Percentiles rank a stretch among this genome's conserved stretches.
These are phyloP conservation scores for Corymbia calophylla DNA, from an alignment of 441 rosid genomes.

Conservation along the genomic window DNA sequence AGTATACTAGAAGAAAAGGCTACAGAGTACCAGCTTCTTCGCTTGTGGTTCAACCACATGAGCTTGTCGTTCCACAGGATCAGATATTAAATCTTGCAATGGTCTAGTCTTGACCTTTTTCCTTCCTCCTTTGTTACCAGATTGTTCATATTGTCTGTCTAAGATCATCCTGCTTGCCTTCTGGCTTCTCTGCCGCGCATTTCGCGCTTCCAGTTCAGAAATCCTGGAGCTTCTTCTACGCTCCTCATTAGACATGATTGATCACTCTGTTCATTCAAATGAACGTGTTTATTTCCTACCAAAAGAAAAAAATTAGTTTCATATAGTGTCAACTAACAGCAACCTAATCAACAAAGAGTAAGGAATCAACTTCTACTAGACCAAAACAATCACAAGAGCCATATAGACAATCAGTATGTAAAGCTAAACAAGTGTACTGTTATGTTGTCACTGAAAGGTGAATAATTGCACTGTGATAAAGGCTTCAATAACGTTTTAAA, in stretches of 20 bases:
- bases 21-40: background rate
- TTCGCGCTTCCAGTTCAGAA: conserved; percentile 21
- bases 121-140: conserved; percentile 4
- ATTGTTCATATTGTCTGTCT: background rate
- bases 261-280: background rate
- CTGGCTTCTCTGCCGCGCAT: conserved; percentile 4
- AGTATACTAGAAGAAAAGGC: background rate
- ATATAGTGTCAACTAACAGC: background rate
- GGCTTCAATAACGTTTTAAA: background rate
- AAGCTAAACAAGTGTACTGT: background rate
- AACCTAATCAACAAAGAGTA: background rate
- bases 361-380: background rate
- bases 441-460: background rate
- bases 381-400: background rate
- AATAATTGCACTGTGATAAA: background rate
- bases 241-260: conserved; percentile 5
- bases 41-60: background rate
- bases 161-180: background rate
- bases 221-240: conserved; percentile 24
- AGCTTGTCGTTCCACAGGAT: background rate
- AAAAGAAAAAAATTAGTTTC: background rate
- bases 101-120: conserved; percentile 17
- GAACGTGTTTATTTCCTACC: background rate
- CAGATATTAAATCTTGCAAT: conserved; percentile 16
- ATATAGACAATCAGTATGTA: background rate